Base-by-base conservation (phyloP, 345 rosid species). In the Toxicodendron radicans region DNA sequence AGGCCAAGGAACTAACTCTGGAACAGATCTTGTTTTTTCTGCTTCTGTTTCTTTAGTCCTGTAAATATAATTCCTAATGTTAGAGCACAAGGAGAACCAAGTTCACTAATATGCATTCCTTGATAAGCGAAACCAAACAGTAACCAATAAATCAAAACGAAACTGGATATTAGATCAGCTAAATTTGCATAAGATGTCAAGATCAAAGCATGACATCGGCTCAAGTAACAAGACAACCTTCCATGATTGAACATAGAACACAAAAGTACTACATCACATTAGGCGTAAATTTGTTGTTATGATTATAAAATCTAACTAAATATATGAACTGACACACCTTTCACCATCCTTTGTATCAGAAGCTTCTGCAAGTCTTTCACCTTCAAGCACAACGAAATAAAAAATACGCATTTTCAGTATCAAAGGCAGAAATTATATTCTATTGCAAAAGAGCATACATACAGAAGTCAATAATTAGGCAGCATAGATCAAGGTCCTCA, bases 331-430 rank as follows among this genome's bases (percentile, higher is more conserved):
- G 68, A 68, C 79, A 62, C 58, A 92, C 91, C 95, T 86, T 65
- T 38, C 62, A 76, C 73, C 71, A 53, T 74, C 80, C 71, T 71
- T 59, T 71, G 73, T 78, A 64, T 83, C 75, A 17, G 82, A 80
- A 79, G 81, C 82, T 77, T 79, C 87, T 75, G 81, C 78, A 61
- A 30, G 52, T 70, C 80, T 75, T 75, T 72, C 84, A 87, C 89
- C 97, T 88, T 63, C 14, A 56, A 76, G 67, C 81, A 60, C 61
- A 64, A 71, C 38, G 70, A 69, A 5, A 56, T 27, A 72, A 35
- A 48, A 33, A 23, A 48, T 20, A 60, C 30, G 32, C 43, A 27
- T 45, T n/a, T 45, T 77, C 73, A 82, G 61, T 52, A 70, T 1
- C 64, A 41, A 33, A 41, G n/a, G 27, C 51, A 35, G 54, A 70